Conservation (phyloP, 1,139 yeast species). For the Scheffersomyces insectosa region DNA sequence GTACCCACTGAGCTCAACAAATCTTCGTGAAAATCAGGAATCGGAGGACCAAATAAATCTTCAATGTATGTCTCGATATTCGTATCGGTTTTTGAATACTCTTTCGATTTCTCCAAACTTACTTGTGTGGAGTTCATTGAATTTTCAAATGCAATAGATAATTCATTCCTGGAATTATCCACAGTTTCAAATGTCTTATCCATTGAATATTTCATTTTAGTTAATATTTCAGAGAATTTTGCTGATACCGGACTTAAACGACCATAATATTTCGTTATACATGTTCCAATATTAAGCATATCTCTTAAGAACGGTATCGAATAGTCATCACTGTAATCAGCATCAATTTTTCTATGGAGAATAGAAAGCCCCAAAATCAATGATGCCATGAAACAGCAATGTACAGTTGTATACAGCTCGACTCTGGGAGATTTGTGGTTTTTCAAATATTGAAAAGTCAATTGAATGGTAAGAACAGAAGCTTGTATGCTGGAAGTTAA, state of each 20-base stretch:
- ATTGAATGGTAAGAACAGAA: conserved; percentile 15
- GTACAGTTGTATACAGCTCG: conserved; percentile 13
- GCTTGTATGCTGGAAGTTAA: conserved; percentile 11
- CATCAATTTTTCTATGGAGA: conserved; percentile 8
- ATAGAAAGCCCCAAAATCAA: conserved; percentile 7
- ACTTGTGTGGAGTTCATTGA: background rate
- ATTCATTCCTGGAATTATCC: background rate
- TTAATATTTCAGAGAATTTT: conserved; percentile 10
- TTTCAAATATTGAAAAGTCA: conserved; percentile 13
- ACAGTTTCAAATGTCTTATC: conserved; percentile 1
- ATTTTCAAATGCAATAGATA: background rate
- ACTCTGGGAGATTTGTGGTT: conserved; percentile 10
- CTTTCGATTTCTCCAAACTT: background rate
- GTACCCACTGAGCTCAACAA: background rate
- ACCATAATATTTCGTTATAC: conserved; percentile 11
- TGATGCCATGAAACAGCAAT: conserved; percentile 14
- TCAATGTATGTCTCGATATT: background rate
- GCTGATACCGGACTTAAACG: conserved; percentile 8
- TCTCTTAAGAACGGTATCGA: conserved; percentile 9
- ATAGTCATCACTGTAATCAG: conserved; percentile 7
- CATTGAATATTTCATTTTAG: conserved; percentile 10
- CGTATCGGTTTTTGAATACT: background rate
- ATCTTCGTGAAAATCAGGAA: background rate
- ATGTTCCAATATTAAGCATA: conserved; percentile 11
- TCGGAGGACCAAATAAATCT: background rate